Evolutionary conservation across 805 yeast species (phyloP).

Genomic region (Candida schatavii): DNA sequence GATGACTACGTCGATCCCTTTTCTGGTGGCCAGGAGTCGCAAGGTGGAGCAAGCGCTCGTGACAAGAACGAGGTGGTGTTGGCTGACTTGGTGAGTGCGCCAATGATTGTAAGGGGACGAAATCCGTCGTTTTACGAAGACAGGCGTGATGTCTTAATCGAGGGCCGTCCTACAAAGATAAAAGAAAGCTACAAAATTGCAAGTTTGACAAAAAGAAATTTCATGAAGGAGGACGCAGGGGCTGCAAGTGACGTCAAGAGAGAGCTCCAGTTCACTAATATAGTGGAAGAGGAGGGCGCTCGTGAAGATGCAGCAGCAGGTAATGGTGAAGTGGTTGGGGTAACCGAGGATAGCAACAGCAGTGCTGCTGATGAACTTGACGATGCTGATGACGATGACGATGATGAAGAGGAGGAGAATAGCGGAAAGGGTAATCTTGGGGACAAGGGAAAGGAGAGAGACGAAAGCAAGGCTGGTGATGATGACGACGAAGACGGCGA

Average conservation of each 20-base stretch:
- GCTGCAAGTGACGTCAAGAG: slow-evolving; percentile 1
- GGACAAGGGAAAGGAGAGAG: not conserved
- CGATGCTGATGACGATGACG: not conserved
- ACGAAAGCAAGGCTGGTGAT: not conserved
- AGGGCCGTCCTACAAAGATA: slow-evolving; percentile 18
- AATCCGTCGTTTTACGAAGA: slow-evolving; percentile 60
- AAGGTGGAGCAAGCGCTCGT: slow-evolving; percentile 11
- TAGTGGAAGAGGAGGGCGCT: slow-evolving; percentile 3
- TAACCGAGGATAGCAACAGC: not conserved
- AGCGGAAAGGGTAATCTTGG: too few species aligned
- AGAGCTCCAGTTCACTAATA: not conserved
- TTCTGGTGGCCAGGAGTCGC: slow-evolving; percentile 4
- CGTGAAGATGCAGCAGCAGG: slow-evolving; percentile 2
- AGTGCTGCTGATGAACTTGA: not conserved
- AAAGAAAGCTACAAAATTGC: slow-evolving; percentile 16
- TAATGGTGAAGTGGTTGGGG: not conserved
- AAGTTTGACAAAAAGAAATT: not conserved
- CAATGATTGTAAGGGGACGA: slow-evolving; percentile 58
- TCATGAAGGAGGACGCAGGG: not conserved
- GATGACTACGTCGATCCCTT: slow-evolving; percentile 34
- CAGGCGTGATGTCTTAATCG: slow-evolving; percentile 47
- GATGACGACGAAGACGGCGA: slow-evolving; percentile 3
- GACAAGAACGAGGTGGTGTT: slow-evolving; percentile 29
- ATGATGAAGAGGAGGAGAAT: slow-evolving; percentile 1
- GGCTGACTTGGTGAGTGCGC: slow-evolving; percentile 34